Conservation (phyloP, 2,329 filamentous ascomycete species). For the Penicillium rolfsii region DNA sequence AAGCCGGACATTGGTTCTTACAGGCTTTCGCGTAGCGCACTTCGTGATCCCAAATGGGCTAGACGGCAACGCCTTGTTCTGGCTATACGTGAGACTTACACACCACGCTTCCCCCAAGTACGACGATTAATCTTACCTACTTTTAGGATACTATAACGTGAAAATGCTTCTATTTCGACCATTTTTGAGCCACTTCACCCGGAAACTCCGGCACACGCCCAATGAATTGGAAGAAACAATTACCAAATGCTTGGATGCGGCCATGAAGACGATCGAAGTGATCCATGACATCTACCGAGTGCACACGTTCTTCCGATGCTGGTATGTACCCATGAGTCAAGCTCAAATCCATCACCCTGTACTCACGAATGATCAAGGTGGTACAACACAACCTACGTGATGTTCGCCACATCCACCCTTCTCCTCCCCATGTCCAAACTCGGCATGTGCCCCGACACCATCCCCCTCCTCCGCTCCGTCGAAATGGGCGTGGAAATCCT, state of each 20-base stretch:
- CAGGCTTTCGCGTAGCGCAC: slow-evolving; percentile 28
- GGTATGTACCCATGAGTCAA: slow-evolving; percentile 31
- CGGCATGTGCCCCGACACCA: slow-evolving; percentile 34
- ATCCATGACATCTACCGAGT: slow-evolving; percentile 45
- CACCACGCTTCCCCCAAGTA: not conserved
- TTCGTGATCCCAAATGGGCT: slow-evolving; percentile 45
- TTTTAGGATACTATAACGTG: slow-evolving; percentile 45
- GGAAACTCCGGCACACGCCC: slow-evolving; percentile 33
- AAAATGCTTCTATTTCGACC: slow-evolving; percentile 47
- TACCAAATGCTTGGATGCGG: slow-evolving; percentile 45
- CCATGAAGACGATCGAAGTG: slow-evolving; percentile 45
- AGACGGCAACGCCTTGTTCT: slow-evolving; percentile 45
- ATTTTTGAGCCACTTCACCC: slow-evolving; percentile 39
- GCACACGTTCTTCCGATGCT: slow-evolving; percentile 49
- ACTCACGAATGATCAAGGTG: slow-evolving; percentile 37
- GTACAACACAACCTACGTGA: slow-evolving; percentile 50
- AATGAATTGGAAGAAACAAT: slow-evolving; percentile 37
- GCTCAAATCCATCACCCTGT: not conserved
- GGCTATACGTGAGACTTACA: slow-evolving; percentile 40
- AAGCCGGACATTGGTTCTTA: slow-evolving; percentile 35
- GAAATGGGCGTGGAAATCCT: slow-evolving; percentile 47
- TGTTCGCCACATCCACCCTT: slow-evolving; percentile 46
- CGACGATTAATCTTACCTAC: not conserved
- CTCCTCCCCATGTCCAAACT: slow-evolving; percentile 41
- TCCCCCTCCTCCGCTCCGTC: slow-evolving; percentile 34